A percentile compares a stretch with the other conserved stretches of the same genome.
phyloP scores from a whole-genome alignment of 768 basidiomycete genomes.

The Suillus luteus region DNA sequence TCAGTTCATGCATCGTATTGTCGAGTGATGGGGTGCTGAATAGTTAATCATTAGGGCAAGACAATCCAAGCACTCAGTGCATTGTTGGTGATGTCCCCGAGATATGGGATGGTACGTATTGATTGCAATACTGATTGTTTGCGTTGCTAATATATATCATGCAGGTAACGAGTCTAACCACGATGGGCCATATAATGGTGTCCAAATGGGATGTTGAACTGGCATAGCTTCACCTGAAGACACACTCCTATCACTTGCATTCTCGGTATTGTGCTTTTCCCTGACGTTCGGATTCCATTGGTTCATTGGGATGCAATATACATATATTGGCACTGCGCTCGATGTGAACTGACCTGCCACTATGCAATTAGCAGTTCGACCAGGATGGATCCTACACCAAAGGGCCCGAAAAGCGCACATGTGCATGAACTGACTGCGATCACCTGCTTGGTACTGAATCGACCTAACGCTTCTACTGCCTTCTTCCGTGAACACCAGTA shows the following conservation, averaged over 20 bases:
- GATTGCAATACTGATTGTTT: neutral
- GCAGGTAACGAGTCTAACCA: slow-evolving; percentile 44
- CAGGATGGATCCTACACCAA: neutral
- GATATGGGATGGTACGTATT: slow-evolving; percentile 39
- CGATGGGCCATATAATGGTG: slow-evolving; percentile 39
- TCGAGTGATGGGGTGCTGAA: neutral
- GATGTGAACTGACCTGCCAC: neutral
- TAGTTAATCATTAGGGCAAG: slow-evolving; percentile 45
- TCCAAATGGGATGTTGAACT: slow-evolving; percentile 24
- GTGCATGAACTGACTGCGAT: neutral
- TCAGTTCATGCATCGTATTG: slow-evolving; percentile 13
- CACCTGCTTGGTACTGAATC: neutral
- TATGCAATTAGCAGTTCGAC: neutral
- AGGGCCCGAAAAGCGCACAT: neutral
- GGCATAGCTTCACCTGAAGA: neutral
- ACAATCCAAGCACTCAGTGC: slow-evolving; percentile 49
- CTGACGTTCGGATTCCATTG: neutral
- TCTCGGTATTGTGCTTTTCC: neutral
- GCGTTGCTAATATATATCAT: neutral
- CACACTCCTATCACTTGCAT: neutral
- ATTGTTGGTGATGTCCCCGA: slow-evolving; percentile 32
- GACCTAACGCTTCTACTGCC: neutral
- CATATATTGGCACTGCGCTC: neutral
- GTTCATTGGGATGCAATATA: neutral
- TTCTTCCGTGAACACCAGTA: neutral